Evolutionary conservation across 2,329 filamentous ascomycete species (phyloP), one percentile per base, ranked within the genome.

Genomic region (Fusarium multiceps): DNA sequence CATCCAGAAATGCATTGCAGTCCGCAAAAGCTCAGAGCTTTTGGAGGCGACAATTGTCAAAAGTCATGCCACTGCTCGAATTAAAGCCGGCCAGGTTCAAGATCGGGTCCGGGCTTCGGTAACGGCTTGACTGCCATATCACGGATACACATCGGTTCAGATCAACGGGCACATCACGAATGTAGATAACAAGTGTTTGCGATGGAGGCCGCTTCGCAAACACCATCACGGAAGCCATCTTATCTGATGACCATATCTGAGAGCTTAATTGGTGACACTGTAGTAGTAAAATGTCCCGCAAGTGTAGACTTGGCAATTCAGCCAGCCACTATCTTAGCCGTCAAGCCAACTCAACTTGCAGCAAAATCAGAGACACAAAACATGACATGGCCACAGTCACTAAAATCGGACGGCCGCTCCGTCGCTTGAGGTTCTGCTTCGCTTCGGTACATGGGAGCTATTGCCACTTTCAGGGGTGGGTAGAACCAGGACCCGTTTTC

Each of bases 381-480:
- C 13, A 50, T 37, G 34, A 37, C 34, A 37, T 37, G 34, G 34
- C 34, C 61, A 60, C 28, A 41, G 45, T 32, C 57, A 62, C 60
- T 54, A 37, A 37, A 70, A 51, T 47, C 47, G 43, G 43, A 55
- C 63, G 67, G 67, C 61, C 49, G 53, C 63, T 55, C 72, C 69
- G 69, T 71, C 63, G 46, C 46, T 55, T 37, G 34, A 37, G 34
- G 34, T 37, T 37, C 16, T 37, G 34, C 34, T 58, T 43, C 54
- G 14, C 54, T 37, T 60, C 42, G 37, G 45, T 37, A 59, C 42
- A 60, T 56, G 55, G 51, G 59, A 56, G 34, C 42, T 42, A 59
- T 73, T 63, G 72, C 72, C 72, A 73, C 72, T 47, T 48, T 66
- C 63, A 66, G 56, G 58, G 64, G 65, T 59, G 63, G 54, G 47